phyloP scores from a whole-genome alignment of 805 yeast species.

The Candida montana region DNA sequence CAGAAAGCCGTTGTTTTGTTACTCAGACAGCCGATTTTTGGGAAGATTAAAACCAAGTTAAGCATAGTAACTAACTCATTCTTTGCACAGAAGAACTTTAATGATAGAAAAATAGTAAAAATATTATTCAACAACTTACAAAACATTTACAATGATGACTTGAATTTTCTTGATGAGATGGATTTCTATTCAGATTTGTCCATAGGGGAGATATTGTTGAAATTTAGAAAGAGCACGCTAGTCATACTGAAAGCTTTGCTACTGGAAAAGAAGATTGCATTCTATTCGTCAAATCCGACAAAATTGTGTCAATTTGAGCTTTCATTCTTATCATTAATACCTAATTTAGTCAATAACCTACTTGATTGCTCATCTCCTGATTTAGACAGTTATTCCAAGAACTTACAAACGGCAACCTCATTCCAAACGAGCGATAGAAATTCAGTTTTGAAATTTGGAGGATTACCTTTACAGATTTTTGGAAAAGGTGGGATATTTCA shows the following conservation, averaged over 20 bases:
- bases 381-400: conserved; percentile 47
- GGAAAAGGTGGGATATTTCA: conserved; percentile 83
- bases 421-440: conserved; percentile 73
- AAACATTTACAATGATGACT: conserved; percentile 30
- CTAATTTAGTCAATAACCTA: conserved; percentile 67
- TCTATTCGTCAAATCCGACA: conserved; percentile 79
- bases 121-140: conserved; percentile 65
- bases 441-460: conserved; percentile 74
- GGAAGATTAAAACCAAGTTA: conserved; percentile 83
- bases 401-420: conserved; percentile 54
- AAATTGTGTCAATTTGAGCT: conserved; percentile 77
- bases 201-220: conserved; percentile 55
- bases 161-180: conserved; percentile 36
- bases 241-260: conserved; percentile 71
- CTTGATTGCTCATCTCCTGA: conserved; percentile 78
- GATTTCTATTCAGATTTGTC: conserved; percentile 73
- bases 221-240: conserved; percentile 54
- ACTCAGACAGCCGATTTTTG: conserved; percentile 80
- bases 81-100: conserved; percentile 75
- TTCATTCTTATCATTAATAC: conserved; percentile 76
- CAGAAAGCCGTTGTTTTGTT: conserved; percentile 89
- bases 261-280: conserved; percentile 66
- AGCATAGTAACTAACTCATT: conserved; percentile 84
- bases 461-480: conserved; percentile 82
- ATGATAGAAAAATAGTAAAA: conserved; percentile 61